Percentiles rank a stretch among this genome's conserved stretches.
These are phyloP conservation scores for Aureobasidium subglaciale DNA, from an alignment of 2,329 filamentous ascomycete species.

Conservation along the genomic window DNA sequence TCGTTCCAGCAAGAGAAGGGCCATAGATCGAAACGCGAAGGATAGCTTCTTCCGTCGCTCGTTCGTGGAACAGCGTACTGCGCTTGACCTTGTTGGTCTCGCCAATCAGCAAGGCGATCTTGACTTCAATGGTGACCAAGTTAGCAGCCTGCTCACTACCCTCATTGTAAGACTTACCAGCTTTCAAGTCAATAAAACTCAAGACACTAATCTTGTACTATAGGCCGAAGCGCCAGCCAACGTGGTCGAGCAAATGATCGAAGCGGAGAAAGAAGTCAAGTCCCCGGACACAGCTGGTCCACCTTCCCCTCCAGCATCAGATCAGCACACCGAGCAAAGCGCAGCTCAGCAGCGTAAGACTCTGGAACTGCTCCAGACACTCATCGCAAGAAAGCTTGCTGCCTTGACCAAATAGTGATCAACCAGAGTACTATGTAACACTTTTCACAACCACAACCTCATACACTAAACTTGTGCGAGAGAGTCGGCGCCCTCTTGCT, in stretches of 20 bases:
- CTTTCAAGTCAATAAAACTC: conserved; percentile 20
- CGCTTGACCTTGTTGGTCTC: conserved; percentile 56
- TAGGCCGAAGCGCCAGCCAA: conserved; percentile 37
- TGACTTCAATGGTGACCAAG: conserved; percentile 39
- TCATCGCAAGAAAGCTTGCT: conserved; percentile 29
- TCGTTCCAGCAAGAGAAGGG: conserved; percentile 4
- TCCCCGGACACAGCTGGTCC: conserved; percentile 16
- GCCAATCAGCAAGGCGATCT: conserved; percentile 45
- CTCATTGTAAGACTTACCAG: conserved; percentile 51
- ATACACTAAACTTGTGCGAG: neutral
- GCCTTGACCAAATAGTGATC: conserved; percentile 13
- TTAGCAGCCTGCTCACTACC: conserved; percentile 48
- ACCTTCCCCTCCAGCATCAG: conserved; percentile 19
- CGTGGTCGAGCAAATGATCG: conserved; percentile 34
- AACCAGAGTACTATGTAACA: too few relatives aligned
- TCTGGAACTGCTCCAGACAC: conserved; percentile 29
- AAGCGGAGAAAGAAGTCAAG: conserved; percentile 21
- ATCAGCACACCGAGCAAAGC: conserved; percentile 24
- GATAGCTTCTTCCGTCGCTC: conserved; percentile 36
- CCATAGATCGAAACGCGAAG: conserved; percentile 22
- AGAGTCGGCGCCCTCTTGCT: neutral
- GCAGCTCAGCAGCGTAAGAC: conserved; percentile 29
- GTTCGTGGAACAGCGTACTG: conserved; percentile 60
- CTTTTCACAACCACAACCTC: neutral
- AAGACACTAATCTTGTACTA: conserved; percentile 20